phyloP scores from a whole-genome alignment of 495 filamentous ascomycete species.

The Beverwykella pulmonaria region DNA sequence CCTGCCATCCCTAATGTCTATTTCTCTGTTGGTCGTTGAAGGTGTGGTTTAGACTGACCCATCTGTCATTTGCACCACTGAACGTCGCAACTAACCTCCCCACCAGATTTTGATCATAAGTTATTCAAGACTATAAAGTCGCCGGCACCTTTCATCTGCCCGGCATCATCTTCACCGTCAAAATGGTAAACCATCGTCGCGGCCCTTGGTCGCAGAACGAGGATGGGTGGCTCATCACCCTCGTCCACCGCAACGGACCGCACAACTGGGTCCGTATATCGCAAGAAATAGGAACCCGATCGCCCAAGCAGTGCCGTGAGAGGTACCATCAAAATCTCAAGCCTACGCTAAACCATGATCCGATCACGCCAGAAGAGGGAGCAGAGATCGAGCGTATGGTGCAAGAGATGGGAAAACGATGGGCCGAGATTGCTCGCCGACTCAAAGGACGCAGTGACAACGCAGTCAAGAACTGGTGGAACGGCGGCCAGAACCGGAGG shows the following conservation, averaged over 20 bases:
- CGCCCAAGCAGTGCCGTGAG: conserved; percentile 95
- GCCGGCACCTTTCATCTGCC: too few relatives aligned
- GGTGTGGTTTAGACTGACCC: too few relatives aligned
- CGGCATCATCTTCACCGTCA: neutral
- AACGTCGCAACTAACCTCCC: too few relatives aligned
- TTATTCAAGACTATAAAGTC: too few relatives aligned
- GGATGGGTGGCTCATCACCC: conserved; percentile 68
- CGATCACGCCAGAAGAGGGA: conserved; percentile 90
- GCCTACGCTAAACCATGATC: conserved; percentile 83
- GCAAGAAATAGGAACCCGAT: conserved; percentile 70
- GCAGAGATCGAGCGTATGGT: conserved; percentile 80
- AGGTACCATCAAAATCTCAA: conserved; percentile 95
- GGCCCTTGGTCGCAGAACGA: conserved; percentile 89
- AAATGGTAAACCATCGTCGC: conserved; percentile 61
- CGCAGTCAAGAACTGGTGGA: conserved; percentile 99
- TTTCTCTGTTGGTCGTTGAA: too few relatives aligned
- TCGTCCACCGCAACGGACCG: conserved; percentile 76
- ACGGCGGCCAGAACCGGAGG: conserved; percentile 84
- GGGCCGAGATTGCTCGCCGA: conserved; percentile 90
- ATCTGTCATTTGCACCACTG: too few relatives aligned
- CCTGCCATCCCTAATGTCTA: too few relatives aligned
- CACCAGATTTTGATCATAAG: too few relatives aligned
- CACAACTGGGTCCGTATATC: conserved; percentile 94
- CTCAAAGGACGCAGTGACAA: conserved; percentile 93
- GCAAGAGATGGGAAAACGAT: conserved; percentile 79